These are phyloP conservation scores for Septoria petroselini DNA, from an alignment of 2,329 filamentous ascomycete species.

Conservation along the genomic window DNA sequence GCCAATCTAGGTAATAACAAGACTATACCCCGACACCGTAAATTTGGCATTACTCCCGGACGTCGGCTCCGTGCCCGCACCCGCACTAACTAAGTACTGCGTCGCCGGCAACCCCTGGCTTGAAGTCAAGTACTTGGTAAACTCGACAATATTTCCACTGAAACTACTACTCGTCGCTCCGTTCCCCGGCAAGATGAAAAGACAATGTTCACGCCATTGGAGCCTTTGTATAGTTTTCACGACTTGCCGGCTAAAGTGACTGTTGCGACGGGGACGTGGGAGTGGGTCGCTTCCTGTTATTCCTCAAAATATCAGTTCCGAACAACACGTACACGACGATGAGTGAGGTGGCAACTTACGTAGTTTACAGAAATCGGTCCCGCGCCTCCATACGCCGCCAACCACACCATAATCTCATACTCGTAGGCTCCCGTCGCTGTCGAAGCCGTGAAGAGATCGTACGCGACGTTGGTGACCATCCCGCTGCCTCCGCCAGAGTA, in stretches of 20 bases:
- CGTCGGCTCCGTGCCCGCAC: slow-evolving; percentile 30
- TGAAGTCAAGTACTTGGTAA: slow-evolving; percentile 55
- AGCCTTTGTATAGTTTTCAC: slow-evolving; percentile 62
- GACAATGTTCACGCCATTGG: slow-evolving; percentile 59
- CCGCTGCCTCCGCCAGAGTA: slow-evolving; percentile 51
- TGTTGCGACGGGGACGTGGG: too few relatives aligned
- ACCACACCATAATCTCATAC: slow-evolving; percentile 67
- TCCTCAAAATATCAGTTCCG: too few relatives aligned
- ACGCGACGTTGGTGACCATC: slow-evolving; percentile 58
- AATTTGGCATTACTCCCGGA: slow-evolving; percentile 24
- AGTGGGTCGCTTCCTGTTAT: too few relatives aligned
- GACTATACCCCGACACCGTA: slow-evolving; percentile 23
- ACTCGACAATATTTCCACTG: slow-evolving; percentile 56
- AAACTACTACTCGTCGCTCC: too few relatives aligned
- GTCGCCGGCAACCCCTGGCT: slow-evolving; percentile 47
- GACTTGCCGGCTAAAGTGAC: slow-evolving; percentile 52
- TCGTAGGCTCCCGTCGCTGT: slow-evolving; percentile 47
- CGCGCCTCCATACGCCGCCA: slow-evolving; percentile 56
- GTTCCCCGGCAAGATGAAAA: too few relatives aligned
- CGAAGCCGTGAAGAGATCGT: slow-evolving; percentile 55
- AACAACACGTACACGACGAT: too few relatives aligned
- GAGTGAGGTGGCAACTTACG: too few relatives aligned
- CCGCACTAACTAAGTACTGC: slow-evolving; percentile 52
- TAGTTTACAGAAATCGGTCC: slow-evolving; percentile 62
- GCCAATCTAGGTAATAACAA: background rate